A percentile compares a stretch with the other conserved stretches of the same genome.
Evolutionary conservation across 108 stramenopile genomes (phyloP).

Genomic region (Nitzschia putrida): DNA sequence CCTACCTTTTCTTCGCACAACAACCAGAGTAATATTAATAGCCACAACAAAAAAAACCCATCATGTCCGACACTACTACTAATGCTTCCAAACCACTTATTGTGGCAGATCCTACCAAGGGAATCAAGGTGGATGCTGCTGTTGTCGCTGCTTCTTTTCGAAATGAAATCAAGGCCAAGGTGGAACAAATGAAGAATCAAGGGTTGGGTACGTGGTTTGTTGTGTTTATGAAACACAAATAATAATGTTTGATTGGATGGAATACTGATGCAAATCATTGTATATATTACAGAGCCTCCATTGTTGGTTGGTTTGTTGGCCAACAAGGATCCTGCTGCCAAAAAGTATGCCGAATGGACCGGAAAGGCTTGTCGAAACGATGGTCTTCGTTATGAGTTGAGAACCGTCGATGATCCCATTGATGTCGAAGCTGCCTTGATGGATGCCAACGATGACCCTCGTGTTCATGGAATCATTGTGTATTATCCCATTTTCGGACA

Average conservation of each 20-base stretch:
- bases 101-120: constrained; percentile 44
- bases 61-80: neutral
- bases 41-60: neutral
- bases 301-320: constrained; percentile 92
- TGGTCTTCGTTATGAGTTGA: constrained; percentile 94
- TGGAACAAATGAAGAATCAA: constrained; percentile 59
- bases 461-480: constrained; percentile 95
- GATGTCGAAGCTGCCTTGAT: constrained; percentile 88
- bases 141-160: constrained; percentile 87
- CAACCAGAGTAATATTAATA: too few species aligned
- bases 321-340: constrained; percentile 90
- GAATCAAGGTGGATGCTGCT: constrained; percentile 78
- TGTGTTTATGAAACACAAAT: too few species aligned
- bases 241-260: neutral
- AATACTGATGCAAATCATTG: too few species aligned
- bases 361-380: constrained; percentile 87
- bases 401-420: constrained; percentile 69
- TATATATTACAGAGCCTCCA: constrained; percentile 79
- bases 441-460: constrained; percentile 91
- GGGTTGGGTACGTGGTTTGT: constrained; percentile 73
- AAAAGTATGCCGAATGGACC: constrained; percentile 96
- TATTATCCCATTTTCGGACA: constrained; percentile 98
- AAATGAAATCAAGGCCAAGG: constrained; percentile 81
- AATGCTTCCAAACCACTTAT: constrained; percentile 35
- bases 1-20: too few species aligned